Conservation (phyloP, 306 rosid species). For the Albizia julibrissin region DNA sequence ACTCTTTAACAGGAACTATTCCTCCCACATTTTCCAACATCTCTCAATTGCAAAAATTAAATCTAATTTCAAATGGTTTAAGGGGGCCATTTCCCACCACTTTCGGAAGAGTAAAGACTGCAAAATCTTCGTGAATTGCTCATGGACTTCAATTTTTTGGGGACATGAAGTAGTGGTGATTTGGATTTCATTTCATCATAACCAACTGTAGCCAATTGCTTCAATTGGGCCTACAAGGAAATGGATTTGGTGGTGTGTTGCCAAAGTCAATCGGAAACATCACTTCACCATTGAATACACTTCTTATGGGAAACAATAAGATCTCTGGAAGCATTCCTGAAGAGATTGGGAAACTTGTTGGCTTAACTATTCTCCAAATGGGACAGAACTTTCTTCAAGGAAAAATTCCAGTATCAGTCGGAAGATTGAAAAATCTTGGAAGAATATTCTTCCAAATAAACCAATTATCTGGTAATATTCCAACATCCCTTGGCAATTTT, state of each 20-base stretch:
- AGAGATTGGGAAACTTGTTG: constrained; percentile 21
- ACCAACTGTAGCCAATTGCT: constrained; percentile 26
- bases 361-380: neutral
- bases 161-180: neutral
- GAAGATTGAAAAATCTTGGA: constrained; percentile 29
- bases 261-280: neutral
- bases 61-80: neutral
- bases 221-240: accelerated
- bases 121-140: neutral
- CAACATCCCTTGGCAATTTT: constrained; percentile 27
- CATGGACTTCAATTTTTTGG: constrained; percentile 18
- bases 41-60: neutral
- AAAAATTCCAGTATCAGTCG: constrained; percentile 32
- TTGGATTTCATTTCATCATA: constrained; percentile 34
- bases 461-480: constrained; percentile 27
- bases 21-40: constrained; percentile 30
- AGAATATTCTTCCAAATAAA: neutral
- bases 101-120: constrained; percentile 24
- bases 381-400: constrained; percentile 10
- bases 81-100: constrained; percentile 17
- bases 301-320: neutral
- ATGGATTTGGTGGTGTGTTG: neutral
- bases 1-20: constrained; percentile 10
- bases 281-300: neutral
- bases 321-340: constrained; percentile 5